These are phyloP conservation scores for Chalciporus pseudorubinellus DNA, from an alignment of 768 basidiomycete species.

Conservation along the genomic window DNA sequence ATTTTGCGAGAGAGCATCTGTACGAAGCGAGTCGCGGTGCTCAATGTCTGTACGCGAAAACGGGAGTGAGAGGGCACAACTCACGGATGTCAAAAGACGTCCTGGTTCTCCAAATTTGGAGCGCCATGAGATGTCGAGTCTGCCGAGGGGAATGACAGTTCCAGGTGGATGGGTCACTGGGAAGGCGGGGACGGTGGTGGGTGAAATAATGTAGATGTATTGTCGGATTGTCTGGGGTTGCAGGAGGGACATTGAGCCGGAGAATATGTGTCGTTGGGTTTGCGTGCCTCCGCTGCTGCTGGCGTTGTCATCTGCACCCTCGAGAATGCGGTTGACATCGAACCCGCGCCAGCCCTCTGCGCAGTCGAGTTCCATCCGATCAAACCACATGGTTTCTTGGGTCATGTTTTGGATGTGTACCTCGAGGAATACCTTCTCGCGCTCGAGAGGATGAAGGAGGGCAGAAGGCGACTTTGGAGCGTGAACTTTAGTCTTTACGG, in stretches of 20 bases:
- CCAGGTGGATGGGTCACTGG: conserved; percentile 62
- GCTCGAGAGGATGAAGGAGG: conserved; percentile 55
- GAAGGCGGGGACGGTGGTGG: conserved; percentile 41
- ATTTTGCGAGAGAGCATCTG: conserved; percentile 80
- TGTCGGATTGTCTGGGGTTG: conserved; percentile 85
- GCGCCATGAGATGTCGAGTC: conserved; percentile 86
- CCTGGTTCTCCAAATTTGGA: conserved; percentile 86
- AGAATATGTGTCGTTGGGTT: conserved; percentile 44
- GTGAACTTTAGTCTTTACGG: conserved; percentile 94
- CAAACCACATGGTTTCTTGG: conserved; percentile 71
- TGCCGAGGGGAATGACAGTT: conserved; percentile 73
- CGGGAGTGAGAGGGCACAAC: conserved; percentile 10
- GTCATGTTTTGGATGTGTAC: conserved; percentile 90
- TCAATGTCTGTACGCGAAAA: not conserved
- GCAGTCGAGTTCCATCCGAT: conserved; percentile 77
- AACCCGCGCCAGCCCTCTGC: conserved; percentile 61
- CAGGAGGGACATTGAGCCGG: conserved; percentile 65
- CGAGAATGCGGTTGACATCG: conserved; percentile 48
- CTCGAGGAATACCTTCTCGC: conserved; percentile 87
- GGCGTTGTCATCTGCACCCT: not conserved
- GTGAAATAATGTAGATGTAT: conserved; percentile 80
- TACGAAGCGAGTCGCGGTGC: not conserved
- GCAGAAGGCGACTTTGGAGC: conserved; percentile 71
- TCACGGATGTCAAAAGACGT: conserved; percentile 75
- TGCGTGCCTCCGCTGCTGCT: conserved; percentile 6